These are phyloP conservation scores for Vitis hybrid DNA, from an alignment of 177 flowering plant species.

Conservation along the genomic window DNA sequence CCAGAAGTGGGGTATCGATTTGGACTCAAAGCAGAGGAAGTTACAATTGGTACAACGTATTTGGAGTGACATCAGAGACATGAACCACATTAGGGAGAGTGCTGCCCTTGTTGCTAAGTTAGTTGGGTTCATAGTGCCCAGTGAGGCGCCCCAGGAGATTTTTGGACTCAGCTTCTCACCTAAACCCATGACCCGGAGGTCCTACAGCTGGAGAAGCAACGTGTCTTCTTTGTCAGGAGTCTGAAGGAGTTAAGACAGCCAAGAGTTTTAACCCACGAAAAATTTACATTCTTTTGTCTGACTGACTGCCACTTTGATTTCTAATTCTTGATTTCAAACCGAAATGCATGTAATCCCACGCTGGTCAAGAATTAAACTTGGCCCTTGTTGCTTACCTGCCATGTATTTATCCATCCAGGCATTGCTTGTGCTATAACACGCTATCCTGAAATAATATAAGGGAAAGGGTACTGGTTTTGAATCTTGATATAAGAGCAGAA, in stretches of 20 bases:
- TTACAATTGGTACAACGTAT: slow-evolving; percentile 36
- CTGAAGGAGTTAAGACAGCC: not conserved
- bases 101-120: slow-evolving; percentile 59
- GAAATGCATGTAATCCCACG: too few relatives aligned
- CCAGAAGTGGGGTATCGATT: slow-evolving; percentile 49
- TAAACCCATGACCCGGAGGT: slow-evolving; percentile 12
- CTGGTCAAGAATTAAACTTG: too few relatives aligned
- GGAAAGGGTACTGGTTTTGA: too few relatives aligned
- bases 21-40: slow-evolving; percentile 53
- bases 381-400: too few relatives aligned
- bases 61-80: slow-evolving; percentile 47
- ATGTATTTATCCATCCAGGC: too few relatives aligned
- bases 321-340: too few relatives aligned
- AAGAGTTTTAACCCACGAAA: too few relatives aligned
- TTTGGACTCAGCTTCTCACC: slow-evolving; percentile 54
- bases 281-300: too few relatives aligned
- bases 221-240: slow-evolving; percentile 9
- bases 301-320: too few relatives aligned
- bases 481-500: too few relatives aligned
- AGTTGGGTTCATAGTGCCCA: slow-evolving; percentile 33
- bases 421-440: too few relatives aligned
- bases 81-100: slow-evolving; percentile 53
- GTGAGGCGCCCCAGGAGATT: slow-evolving; percentile 49
- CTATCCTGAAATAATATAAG: too few relatives aligned
- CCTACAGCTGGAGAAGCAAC: slow-evolving; percentile 29